Evolutionary conservation across 164 flowering plant species (phyloP), one percentile per base, ranked within the genome.

Genomic region (Euptelea pleiosperma): DNA sequence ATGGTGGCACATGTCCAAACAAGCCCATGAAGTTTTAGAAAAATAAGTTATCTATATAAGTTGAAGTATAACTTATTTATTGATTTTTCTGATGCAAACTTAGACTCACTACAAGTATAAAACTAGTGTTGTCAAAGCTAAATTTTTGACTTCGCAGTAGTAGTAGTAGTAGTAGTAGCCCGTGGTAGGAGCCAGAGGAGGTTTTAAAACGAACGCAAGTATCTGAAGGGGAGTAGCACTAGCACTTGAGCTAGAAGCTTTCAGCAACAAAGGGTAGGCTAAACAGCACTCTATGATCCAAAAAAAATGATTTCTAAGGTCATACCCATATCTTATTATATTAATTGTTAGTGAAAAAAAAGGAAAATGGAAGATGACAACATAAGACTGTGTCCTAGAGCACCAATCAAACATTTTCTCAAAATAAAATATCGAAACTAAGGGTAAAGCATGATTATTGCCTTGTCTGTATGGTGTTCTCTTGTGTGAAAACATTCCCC

Each of bases 401-500:
- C 6, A 26, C n/a, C 19, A 16, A 1, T 16, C 12, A 41, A 42
- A 7, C 48, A 40, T 41, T 26, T n/a, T 47, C 30, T 31, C 41
- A 49, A 25, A 47, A 55, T 30, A 29, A 42, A 26, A 28, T 5
- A 29, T 50, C n/a, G n/a, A n/a, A n/a, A 41, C 18, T 3, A 1
- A 0, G 26, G 22, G 36, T 0, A 31, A 53, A 52, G 46, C 18
- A 21, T 22, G 31, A 43, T 28, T 56, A 74, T 61, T 75, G 54
- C 98, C 97, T 93, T 85, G 70, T 83, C 90, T 14, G 87, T 75
- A 62, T 93, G 99, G 69, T 86, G 85, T 40, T 83, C 83, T 87
- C 82, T 72, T 64, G 99, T 93, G 48, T 69, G 64, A 49, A 70
- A 63, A 60, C 99, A 93, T 71, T 79, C 72, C 42, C 87, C 92